Evolutionary conservation across 495 filamentous ascomycete species (phyloP).

Genomic region (Aspergillus cavernicola): DNA sequence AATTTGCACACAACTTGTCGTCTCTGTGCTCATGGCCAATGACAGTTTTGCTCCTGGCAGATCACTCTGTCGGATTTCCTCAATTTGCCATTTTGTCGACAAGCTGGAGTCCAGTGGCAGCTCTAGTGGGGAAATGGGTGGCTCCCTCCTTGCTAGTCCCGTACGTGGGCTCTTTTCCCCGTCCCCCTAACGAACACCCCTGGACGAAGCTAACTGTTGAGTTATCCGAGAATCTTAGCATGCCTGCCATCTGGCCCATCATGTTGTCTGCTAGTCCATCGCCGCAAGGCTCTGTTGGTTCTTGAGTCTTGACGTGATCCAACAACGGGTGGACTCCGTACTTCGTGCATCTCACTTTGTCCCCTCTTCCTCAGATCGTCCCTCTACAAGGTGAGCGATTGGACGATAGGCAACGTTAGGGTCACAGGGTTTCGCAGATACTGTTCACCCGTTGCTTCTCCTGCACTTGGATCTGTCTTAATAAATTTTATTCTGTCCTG

Average conservation of each 20-base stretch:
- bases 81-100: constrained; percentile 4
- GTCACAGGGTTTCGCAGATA: constrained; percentile 4
- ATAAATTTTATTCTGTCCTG: constrained; percentile 2
- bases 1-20: constrained; percentile 1
- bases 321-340: constrained; percentile 9
- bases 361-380: constrained; percentile 17
- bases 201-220: constrained; percentile 22
- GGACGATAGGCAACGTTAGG: constrained; percentile 8
- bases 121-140: constrained; percentile 30
- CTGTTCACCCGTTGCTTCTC: neutral
- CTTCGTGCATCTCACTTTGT: constrained; percentile 7
- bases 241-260: constrained; percentile 10
- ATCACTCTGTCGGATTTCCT: neutral
- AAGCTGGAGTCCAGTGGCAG: constrained; percentile 30
- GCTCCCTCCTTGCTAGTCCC: constrained; percentile 32
- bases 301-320: constrained; percentile 14
- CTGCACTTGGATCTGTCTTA: neutral
- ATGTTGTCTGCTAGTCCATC: constrained; percentile 16
- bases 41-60: neutral
- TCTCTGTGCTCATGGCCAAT: constrained; percentile 1
- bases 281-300: constrained; percentile 10
- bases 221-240: constrained; percentile 10
- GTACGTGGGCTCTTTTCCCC: constrained; percentile 34
- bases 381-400: constrained; percentile 13
- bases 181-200: constrained; percentile 40